Evolutionary conservation across 176 grass and related monocot species (phyloP), one percentile per base, ranked within the genome.

Genomic region (bread wheat (Triticum aestivum)): DNA sequence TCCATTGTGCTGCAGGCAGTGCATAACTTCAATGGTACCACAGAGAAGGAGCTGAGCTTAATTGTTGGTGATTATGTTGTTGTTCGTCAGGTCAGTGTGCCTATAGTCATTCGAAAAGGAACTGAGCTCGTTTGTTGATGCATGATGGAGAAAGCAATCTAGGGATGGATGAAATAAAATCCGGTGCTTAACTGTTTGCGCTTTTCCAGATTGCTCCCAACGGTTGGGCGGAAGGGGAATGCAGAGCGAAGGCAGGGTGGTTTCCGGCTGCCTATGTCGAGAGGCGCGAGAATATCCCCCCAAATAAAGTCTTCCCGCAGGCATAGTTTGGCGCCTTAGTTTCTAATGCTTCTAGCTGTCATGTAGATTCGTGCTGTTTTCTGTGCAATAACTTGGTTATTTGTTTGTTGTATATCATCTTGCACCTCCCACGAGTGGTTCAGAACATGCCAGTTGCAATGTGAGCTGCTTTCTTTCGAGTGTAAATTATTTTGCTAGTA

Each of bases 21-120:
- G 72, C 86, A 96, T 86, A 96, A 91, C 77, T 99, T 96, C 76
- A 99, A 94, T 88, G 94, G 91, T 82, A 69, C 90, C 38, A 90
- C 90, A 39, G 94, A 94, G 58, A 99, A 89, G 72, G 97, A 99
- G 84, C 80, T 99, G 64, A 96, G 94, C 80, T 94, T 99, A 84
- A 96, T 99, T 79, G 87, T 86, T 15, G 94, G 97, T 27, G 97
- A 99, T 77, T 96, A 99, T 91, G 97, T 99, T 87, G 97, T 99
- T 69, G 94, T 99, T 86, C 88, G 96, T 39, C 93, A 98, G 91
- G 96, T 98, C 65, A 76, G 88, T 85, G 86, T 81, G 35, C 23
- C 85, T n/a, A 73, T 63, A 33, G 72, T 58, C 64, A 17, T 54
- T 54, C 15, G 5, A 54, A 54, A 54, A 54, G 51, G 15, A 54